phyloP scores from a whole-genome alignment of 495 filamentous ascomycete genomes.

The Aspergillus conjunctus region DNA sequence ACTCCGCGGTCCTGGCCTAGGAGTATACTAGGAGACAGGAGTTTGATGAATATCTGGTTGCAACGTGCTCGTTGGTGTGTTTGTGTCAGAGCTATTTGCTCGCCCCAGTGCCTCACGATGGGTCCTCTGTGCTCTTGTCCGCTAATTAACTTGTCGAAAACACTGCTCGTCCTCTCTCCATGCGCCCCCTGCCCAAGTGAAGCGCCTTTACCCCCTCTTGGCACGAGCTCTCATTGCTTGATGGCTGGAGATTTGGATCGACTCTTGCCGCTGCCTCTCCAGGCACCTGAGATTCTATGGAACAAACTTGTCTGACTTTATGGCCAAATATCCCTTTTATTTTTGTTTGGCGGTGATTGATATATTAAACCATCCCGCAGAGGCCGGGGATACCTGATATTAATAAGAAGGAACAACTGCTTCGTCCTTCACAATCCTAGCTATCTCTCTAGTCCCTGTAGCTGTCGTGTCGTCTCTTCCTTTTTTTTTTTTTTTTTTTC shows the following conservation, averaged over 20 bases:
- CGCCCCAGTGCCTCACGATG: slow-evolving; percentile 20
- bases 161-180: slow-evolving; percentile 16
- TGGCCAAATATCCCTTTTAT: slow-evolving; percentile 16
- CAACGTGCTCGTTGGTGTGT: slow-evolving; percentile 44
- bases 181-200: slow-evolving; percentile 19
- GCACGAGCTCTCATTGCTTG: slow-evolving; percentile 41
- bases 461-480: background rate
- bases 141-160: slow-evolving; percentile 36
- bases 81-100: slow-evolving; percentile 29
- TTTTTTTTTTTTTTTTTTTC: background rate
- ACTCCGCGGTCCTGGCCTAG: too few species aligned
- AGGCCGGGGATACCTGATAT: slow-evolving; percentile 9
- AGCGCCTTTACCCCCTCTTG: slow-evolving; percentile 27
- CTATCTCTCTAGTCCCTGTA: background rate
- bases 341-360: background rate
- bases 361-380: slow-evolving; percentile 2
- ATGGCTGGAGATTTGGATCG: slow-evolving; percentile 42
- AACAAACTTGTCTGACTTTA: slow-evolving; percentile 19
- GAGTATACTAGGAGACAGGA: slow-evolving; percentile 16
- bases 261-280: slow-evolving; percentile 28
- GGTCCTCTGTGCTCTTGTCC: slow-evolving; percentile 37
- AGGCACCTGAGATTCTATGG: slow-evolving; percentile 20
- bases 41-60: slow-evolving; percentile 32
- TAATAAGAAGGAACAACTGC: background rate
- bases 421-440: background rate